A percentile compares a stretch with the other conserved stretches of the same genome.
Evolutionary conservation across 169 alveolate genomes (phyloP).

Genomic region (Plasmodium knowlesi): DNA sequence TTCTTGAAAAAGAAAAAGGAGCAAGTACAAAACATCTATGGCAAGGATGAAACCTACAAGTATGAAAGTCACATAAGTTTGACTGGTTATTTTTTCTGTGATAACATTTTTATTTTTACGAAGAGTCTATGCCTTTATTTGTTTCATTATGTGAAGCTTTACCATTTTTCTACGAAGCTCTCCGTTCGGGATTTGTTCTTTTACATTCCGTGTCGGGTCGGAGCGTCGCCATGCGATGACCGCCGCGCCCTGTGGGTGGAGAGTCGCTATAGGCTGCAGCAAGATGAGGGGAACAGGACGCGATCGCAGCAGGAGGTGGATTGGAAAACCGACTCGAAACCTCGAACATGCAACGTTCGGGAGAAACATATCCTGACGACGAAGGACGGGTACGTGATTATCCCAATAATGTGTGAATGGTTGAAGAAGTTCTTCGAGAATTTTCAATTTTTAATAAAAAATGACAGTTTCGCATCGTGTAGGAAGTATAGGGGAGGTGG

Average conservation of each 20-base stretch:
- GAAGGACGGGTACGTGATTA: conserved; percentile 70
- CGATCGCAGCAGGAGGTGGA: neutral
- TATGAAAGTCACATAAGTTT: conserved; percentile 71
- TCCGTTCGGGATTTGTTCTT: conserved; percentile 8
- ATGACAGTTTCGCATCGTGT: conserved; percentile 8
- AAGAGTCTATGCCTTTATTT: conserved; percentile 16
- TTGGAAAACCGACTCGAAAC: neutral
- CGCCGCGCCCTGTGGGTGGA: neutral
- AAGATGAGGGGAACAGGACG: neutral
- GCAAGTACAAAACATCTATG: conserved; percentile 36
- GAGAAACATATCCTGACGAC: conserved; percentile 7
- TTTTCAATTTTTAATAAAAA: conserved; percentile 36
- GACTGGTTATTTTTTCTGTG: conserved; percentile 57
- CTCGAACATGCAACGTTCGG: neutral
- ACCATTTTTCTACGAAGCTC: conserved; percentile 13
- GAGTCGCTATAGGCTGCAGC: neutral
- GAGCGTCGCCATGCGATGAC: neutral
- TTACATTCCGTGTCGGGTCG: conserved; percentile 1
- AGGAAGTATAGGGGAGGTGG: neutral
- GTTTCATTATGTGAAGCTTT: conserved; percentile 51
- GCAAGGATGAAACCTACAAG: conserved; percentile 57
- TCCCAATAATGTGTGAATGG: conserved; percentile 68
- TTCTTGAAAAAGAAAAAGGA: conserved; percentile 42
- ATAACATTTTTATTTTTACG: conserved; percentile 24
- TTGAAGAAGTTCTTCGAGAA: conserved; percentile 26